Conservation (phyloP, 169 alveolate species). For the Plasmodium adleri region DNA sequence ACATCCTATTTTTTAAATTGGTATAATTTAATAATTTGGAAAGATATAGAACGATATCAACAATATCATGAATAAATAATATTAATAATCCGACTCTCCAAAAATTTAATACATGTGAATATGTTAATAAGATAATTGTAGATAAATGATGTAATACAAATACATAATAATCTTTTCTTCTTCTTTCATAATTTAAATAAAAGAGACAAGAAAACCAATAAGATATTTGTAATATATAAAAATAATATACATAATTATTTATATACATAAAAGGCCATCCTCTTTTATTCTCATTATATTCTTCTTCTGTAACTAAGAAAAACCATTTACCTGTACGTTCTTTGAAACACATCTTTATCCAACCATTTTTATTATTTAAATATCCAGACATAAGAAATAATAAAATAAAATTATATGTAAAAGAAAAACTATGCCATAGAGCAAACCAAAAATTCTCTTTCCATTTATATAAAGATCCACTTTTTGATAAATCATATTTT, state of each 20-base stretch:
- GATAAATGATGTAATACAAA: slow-evolving; percentile 58
- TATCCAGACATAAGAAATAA: slow-evolving; percentile 63
- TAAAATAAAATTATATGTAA: slow-evolving; percentile 35
- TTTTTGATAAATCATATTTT: slow-evolving; percentile 47
- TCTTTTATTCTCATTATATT: slow-evolving; percentile 71
- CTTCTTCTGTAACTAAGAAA: slow-evolving; percentile 75
- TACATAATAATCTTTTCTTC: slow-evolving; percentile 71
- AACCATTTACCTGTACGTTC: slow-evolving; percentile 75
- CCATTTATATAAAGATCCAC: slow-evolving; percentile 67
- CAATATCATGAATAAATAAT: slow-evolving; percentile 84
- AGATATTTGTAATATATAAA: slow-evolving; percentile 39
- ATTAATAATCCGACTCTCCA: slow-evolving; percentile 71
- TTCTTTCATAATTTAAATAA: slow-evolving; percentile 73
- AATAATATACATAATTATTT: slow-evolving; percentile 57
- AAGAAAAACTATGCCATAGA: slow-evolving; percentile 68
- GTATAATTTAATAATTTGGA: slow-evolving; percentile 79
- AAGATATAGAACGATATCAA: slow-evolving; percentile 80
- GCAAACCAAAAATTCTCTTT: slow-evolving; percentile 76
- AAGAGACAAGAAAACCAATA: slow-evolving; percentile 74
- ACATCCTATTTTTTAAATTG: slow-evolving; percentile 6
- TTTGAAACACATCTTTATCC: slow-evolving; percentile 67
- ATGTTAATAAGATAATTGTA: slow-evolving; percentile 29
- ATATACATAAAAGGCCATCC: slow-evolving; percentile 76
- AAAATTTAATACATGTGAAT: slow-evolving; percentile 55
- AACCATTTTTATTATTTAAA: slow-evolving; percentile 46